Evolutionary conservation across 73 alveolate species (phyloP), one percentile per base, ranked within the genome.

Genomic region (Uronychia binucleata): DNA sequence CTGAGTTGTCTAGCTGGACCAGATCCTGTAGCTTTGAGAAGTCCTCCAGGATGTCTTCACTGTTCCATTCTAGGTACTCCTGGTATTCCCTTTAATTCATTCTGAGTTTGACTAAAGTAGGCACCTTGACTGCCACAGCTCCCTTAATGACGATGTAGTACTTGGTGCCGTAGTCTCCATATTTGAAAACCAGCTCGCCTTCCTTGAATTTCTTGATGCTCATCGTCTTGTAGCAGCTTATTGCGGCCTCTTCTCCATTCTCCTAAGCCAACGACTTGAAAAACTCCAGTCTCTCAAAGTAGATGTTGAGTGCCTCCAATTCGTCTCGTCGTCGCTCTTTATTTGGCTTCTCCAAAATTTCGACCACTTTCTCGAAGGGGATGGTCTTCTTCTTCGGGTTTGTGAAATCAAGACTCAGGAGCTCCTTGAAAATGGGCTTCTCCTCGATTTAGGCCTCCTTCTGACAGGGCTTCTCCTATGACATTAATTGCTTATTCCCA

Each of bases 121-220:
- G 96, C 19, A 91, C 79, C 27, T 58, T 81, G 28, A 91, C 89
- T 8, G 87, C 84, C 25, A 91, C 96, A 33, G 77, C 79, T 81
- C 96, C 96, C 33, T 80, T 81, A 25, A 91, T 30, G 1, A 91
- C 82, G 25, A 91, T 87, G 34, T 88, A 91, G 82, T 85, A 91
- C 76, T 28, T 35, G 0, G 84, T 34, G 1, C 93, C 96, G 31
- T 27, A 33, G 33, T 91, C 96, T 0, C 96, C 96, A 34, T 28
- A 75, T 75, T 30, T 75, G 30, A 75, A 75, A 1, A 75, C 81
- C 25, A 1, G 19, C 34, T 75, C 81, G 19, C 30, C 67, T 5
- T 46, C 67, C 19, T 19, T 46, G 67, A 46, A 46, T 46, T 46
- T 46, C 19, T 46, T 46, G 67, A 46, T 46, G 5, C 67, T 19